Evolutionary conservation across 2,329 filamentous ascomycete species (phyloP), one percentile per base, ranked within the genome.

Genomic region (Aspergillus alliaceus): DNA sequence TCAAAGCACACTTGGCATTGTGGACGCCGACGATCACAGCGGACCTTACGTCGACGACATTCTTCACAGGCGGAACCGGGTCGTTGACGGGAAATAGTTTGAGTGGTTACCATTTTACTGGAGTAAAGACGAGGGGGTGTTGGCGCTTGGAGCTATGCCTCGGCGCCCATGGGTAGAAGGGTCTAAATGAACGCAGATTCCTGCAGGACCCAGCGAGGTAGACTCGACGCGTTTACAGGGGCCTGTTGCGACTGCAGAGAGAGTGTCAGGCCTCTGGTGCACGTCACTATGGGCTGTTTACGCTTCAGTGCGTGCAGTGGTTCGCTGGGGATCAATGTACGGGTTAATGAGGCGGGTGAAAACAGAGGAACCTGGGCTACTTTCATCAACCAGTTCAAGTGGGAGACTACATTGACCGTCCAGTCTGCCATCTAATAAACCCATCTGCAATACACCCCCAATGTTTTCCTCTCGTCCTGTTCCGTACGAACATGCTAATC

Each of bases 1-100:
- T 70, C 69, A 22, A 61, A 63, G 9, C 68, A 71, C 9, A 65
- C 63, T 48, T 67, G 60, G 37, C 68, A 71, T 46, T 67, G 63
- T 14, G 68, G 67, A 11, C 60, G 62, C 31, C 59, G 56, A 5
- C 68, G 60, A 55, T 71, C 67, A 47, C 68, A 71, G 37, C 68
- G 64, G 12, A 67, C 61, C 42, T 71, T 71, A 14, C 67, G 66
- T 40, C 65, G 61, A 18, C 68, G 68, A 48, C 68, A 71, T 54
- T 71, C 67, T 39, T 71, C 68, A 27, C 68, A 71, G 5, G 68
- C 68, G 2, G 63, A 65, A 7, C 67, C 67, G 6, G 67, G 67
- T 2, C 65, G 64, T 54, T 69, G 67, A 15, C 67, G 64, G 15
- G 64, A 67, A 25, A 60, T 54, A 27, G 54, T 51, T 14, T 59